Evolutionary conservation across 495 filamentous ascomycete species (phyloP).

Genomic region (Arthonia radiata): DNA sequence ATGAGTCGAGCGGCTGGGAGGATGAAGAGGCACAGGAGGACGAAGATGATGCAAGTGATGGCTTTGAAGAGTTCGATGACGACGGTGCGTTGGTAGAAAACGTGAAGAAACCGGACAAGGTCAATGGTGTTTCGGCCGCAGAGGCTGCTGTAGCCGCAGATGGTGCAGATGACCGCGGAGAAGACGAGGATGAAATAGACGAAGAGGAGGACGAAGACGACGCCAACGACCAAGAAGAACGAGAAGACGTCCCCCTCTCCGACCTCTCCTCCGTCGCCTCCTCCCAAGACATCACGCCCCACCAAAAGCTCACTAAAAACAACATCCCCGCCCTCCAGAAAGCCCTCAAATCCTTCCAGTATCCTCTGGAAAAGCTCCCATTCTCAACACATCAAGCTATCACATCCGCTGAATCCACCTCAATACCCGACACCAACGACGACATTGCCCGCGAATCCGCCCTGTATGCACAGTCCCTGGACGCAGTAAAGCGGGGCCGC

Average conservation of each 20-base stretch:
- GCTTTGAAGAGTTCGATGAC: no score
- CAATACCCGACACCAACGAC: conserved; percentile 50
- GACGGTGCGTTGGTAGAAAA: no score
- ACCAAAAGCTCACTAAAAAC: conserved; percentile 91
- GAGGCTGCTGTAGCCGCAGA: no score
- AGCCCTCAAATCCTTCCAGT: conserved; percentile 75
- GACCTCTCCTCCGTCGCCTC: conserved; percentile 54
- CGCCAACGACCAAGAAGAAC: no score
- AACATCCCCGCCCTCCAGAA: conserved; percentile 49
- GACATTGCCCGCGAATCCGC: conserved; percentile 75
- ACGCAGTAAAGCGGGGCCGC: conserved; percentile 48
- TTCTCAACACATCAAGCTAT: conserved; percentile 43
- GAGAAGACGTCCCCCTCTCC: conserved; percentile 52
- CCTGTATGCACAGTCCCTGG: conserved; percentile 78
- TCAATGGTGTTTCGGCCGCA: no score
- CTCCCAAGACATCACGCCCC: conserved; percentile 63
- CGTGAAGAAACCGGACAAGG: no score
- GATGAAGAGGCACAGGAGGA: no score
- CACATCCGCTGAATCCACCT: conserved; percentile 24
- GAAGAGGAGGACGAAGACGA: conserved; percentile 17
- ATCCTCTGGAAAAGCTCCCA: no score
- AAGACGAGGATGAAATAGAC: conserved; percentile 2
- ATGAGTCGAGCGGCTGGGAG: no score
- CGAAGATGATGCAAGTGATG: no score
- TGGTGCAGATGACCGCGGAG: no score